These are phyloP conservation scores for Penicillium sp. DNA, from an alignment of 2,329 filamentous ascomycete species.

Conservation along the genomic window DNA sequence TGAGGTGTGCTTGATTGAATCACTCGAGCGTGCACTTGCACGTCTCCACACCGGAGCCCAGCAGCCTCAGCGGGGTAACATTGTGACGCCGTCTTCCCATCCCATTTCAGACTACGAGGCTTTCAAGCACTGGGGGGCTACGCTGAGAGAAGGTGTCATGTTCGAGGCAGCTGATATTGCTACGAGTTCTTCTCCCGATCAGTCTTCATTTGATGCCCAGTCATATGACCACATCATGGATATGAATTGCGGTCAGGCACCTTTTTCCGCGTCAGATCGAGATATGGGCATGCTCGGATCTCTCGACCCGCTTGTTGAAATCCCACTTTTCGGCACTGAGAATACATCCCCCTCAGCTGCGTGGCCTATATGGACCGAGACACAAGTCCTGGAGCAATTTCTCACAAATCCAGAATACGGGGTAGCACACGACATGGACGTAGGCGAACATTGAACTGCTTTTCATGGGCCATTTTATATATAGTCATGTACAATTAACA, in stretches of 20 bases:
- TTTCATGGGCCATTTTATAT: neutral
- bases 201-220: neutral
- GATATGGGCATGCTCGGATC: constrained; percentile 10
- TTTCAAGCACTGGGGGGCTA: constrained; percentile 25
- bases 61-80: neutral
- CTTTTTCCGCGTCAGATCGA: neutral
- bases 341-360: constrained; percentile 13
- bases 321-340: constrained; percentile 19
- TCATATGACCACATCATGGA: neutral
- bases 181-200: neutral
- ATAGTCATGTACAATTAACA: neutral
- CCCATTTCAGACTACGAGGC: constrained; percentile 17
- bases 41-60: constrained; percentile 18
- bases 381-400: constrained; percentile 27
- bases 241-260: neutral
- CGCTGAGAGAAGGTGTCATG: constrained; percentile 6
- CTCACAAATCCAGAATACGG: constrained; percentile 13
- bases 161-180: neutral
- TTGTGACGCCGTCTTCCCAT: neutral
- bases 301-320: constrained; percentile 16
- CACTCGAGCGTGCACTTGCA: constrained; percentile 32
- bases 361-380: constrained; percentile 24
- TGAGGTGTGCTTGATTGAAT: constrained; percentile 37
- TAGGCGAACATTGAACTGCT: neutral
- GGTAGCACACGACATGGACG: neutral